Base-by-base conservation (phyloP, 805 yeast genomes). In the Vanderwaltozyma verrucispora region DNA sequence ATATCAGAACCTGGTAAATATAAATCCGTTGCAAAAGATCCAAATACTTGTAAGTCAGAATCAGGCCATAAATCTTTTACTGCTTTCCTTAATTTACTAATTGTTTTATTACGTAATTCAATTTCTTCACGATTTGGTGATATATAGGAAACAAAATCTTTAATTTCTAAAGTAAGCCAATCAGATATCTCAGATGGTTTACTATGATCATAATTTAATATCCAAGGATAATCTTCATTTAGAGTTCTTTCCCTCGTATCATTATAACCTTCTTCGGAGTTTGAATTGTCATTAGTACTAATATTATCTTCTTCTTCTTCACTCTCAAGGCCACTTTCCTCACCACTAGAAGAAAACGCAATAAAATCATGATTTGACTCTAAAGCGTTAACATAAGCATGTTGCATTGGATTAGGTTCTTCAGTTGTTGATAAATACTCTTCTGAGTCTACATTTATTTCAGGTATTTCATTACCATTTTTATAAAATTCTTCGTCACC, bases 1-100 rank as follows among this genome's bases (percentile, higher is more conserved):
- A 89, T 86, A 67, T 89, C 98, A 0, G 96, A 85, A 2, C 95
- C 95, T 0, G 97, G 97, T 14, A 89, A 66, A 53, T 87, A 89
- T 43, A 89, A 64, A 53, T 88, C 96, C 0, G 96, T 88, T 0
- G 97, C 95, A 57, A 75, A 83, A 0, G 96, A 88, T 0, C 98
- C 98, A 65, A 92, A 89, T 7, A 88, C 94, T 44, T 79, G 79
- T 4, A 82, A 74, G 39, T 79, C 81, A 13, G 89, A 77, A 43
- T 75, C 82, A 1, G 77, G 77, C 96, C 96, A 89, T 37, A 79
- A 63, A 2, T 60, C 54, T 5, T 65, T 60, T 3, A 74, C 71
- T 1, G 74, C 68, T 6, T 58, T 53, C 44, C 80, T 74, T 24
- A 92, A 62, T 36, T 73, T 68, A 27, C 65, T 59, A 20, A 89